Conservation (phyloP, 176 grass and related monocot genomes). For the Avena insularis region DNA sequence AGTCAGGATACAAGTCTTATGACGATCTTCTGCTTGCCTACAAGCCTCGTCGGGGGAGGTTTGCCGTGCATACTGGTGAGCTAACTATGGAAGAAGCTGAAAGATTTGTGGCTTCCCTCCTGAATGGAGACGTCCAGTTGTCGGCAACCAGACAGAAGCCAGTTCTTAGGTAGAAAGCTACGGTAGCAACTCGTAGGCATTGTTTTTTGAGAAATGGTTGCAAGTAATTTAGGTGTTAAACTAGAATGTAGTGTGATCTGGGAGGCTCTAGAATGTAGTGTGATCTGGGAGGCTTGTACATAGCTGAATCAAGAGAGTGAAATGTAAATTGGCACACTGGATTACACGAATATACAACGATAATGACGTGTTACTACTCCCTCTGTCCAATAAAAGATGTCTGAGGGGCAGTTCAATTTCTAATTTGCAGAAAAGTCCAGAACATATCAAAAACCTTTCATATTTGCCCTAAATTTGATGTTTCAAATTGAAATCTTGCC, state of each 20-base stretch:
- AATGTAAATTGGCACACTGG: not conserved
- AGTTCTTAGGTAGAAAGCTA: slow-evolving; percentile 51
- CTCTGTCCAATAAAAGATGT: too few species aligned
- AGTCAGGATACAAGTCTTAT: slow-evolving; percentile 55
- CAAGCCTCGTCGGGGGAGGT: slow-evolving; percentile 75
- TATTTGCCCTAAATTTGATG: too few species aligned
- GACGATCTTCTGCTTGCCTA: slow-evolving; percentile 78
- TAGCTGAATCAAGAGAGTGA: slow-evolving; percentile 27
- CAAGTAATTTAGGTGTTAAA: slow-evolving; percentile 20
- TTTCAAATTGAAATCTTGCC: too few species aligned
- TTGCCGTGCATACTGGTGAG: slow-evolving; percentile 47
- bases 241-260: not conserved
- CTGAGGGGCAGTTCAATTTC: too few species aligned
- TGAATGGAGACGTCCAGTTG: slow-evolving; percentile 82
- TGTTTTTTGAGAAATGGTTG: slow-evolving; percentile 21
- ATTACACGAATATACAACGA: not conserved
- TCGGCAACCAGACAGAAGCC: slow-evolving; percentile 57
- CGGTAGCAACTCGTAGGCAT: slow-evolving; percentile 29
- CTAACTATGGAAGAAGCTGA: slow-evolving; percentile 79
- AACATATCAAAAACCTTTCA: too few species aligned
- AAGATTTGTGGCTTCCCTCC: slow-evolving; percentile 72
- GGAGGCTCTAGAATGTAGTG: slow-evolving; percentile 23
- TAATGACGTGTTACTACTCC: not conserved
- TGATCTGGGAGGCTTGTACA: slow-evolving; percentile 24
- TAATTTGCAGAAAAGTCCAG: too few species aligned